phyloP scores from a whole-genome alignment of 2,329 filamentous ascomycete species.

The Arthrobotrys sphaeroides region DNA sequence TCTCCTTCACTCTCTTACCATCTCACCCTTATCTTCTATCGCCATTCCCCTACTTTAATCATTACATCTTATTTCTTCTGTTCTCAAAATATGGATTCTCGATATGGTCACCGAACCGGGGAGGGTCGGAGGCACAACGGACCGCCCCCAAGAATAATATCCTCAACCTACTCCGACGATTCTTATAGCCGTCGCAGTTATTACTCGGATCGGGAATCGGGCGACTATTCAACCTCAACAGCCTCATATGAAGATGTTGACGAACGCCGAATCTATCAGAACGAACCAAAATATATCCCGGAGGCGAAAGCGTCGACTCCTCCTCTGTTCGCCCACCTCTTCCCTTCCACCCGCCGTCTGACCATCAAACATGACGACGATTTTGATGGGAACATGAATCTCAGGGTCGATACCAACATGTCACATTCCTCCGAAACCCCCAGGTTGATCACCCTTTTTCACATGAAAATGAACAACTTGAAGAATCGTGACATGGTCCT shows the following conservation, averaged over 20 bases:
- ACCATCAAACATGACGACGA: slow-evolving; percentile 89
- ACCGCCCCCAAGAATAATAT: slow-evolving; percentile 38
- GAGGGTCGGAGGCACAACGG: not conserved
- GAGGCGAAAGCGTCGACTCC: slow-evolving; percentile 79
- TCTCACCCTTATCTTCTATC: not conserved
- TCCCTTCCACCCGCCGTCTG: slow-evolving; percentile 83
- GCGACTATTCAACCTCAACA: slow-evolving; percentile 46
- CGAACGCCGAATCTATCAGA: slow-evolving; percentile 36
- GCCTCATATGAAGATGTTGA: slow-evolving; percentile 48
- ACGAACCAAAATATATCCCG: slow-evolving; percentile 61
- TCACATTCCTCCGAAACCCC: slow-evolving; percentile 66
- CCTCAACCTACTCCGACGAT: slow-evolving; percentile 43
- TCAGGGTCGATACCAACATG: slow-evolving; percentile 83
- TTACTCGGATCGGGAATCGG: slow-evolving; percentile 47
- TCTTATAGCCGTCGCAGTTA: slow-evolving; percentile 45
- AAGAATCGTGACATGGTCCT: slow-evolving; percentile 87
- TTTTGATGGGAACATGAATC: slow-evolving; percentile 96
- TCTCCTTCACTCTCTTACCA: not conserved
- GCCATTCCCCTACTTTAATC: too few relatives aligned
- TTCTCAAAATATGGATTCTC: slow-evolving; percentile 35
- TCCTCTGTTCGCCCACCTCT: slow-evolving; percentile 81
- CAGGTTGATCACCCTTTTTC: slow-evolving; percentile 81
- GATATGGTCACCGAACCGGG: slow-evolving; percentile 5
- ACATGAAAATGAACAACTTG: slow-evolving; percentile 93
- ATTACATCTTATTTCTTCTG: too few relatives aligned